These are phyloP conservation scores for Saturnispora halmiae DNA, from an alignment of 805 yeast genomes.

Conservation along the genomic window DNA sequence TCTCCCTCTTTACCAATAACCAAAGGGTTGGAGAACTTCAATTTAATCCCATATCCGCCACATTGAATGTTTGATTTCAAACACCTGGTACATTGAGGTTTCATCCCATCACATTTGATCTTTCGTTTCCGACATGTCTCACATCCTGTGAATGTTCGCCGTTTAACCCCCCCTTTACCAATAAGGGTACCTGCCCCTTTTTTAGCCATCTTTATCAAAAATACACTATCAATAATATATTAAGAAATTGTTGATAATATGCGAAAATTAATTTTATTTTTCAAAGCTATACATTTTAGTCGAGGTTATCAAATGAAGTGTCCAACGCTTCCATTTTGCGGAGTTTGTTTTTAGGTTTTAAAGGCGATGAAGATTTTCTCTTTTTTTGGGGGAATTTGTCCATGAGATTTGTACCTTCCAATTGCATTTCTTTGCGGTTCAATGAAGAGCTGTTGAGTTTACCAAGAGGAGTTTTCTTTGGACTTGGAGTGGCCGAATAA, in stretches of 20 bases:
- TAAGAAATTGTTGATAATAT: background rate
- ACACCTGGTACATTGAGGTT: conserved; percentile 41
- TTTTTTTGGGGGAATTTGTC: conserved; percentile 7
- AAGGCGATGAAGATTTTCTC: conserved; percentile 14
- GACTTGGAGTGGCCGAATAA: conserved; percentile 2
- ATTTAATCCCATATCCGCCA: conserved; percentile 40
- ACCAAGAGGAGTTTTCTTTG: conserved; percentile 8
- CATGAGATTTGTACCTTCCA: background rate
- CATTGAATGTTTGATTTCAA: conserved; percentile 36
- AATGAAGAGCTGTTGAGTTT: conserved; percentile 10
- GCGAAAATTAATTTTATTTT: background rate
- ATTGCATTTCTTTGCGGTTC: conserved; percentile 10
- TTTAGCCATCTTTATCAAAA: background rate
- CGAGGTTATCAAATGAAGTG: conserved; percentile 6
- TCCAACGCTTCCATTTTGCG: conserved; percentile 12
- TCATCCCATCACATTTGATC: conserved; percentile 34
- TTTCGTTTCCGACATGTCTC: conserved; percentile 47
- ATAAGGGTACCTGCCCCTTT: background rate
- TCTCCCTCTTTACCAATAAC: conserved; percentile 24
- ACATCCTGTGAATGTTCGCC: conserved; percentile 40
- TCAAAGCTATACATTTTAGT: background rate
- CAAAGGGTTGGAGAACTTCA: conserved; percentile 39
- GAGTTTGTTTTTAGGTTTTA: conserved; percentile 11
- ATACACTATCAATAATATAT: too few species aligned
- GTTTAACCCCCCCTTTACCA: conserved; percentile 8